Percentiles rank a stretch among this genome's conserved stretches.
Conservation (phyloP, 208 protist genomes). For the Zelonia costaricensis region DNA sequence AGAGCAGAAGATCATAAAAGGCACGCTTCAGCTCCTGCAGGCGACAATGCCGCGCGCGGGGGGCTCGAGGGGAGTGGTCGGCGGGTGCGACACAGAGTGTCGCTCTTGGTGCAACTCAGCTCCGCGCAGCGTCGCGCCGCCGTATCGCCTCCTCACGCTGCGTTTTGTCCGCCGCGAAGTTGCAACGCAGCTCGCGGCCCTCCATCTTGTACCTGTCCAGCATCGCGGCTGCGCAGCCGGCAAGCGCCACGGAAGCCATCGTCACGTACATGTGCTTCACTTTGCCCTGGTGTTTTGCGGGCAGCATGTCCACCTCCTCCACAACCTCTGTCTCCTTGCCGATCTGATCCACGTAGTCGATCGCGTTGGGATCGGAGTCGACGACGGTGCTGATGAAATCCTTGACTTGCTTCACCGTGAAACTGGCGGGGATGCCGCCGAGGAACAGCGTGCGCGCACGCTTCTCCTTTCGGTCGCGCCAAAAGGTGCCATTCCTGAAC, state of each 20-base stretch:
- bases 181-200: conserved; percentile 62
- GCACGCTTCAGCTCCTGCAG: too few species aligned
- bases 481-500: conserved; percentile 87
- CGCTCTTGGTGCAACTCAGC: too few species aligned
- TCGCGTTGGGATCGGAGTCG: conserved; percentile 32
- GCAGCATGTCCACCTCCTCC: conserved; percentile 76
- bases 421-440: conserved; percentile 70
- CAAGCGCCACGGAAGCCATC: conserved; percentile 55
- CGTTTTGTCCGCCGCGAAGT: conserved; percentile 80
- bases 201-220: conserved; percentile 64
- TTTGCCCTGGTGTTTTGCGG: conserved; percentile 48
- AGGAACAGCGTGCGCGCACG: conserved; percentile 81
- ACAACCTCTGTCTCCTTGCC: conserved; percentile 29
- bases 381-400: conserved; percentile 72
- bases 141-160: conserved; percentile 78
- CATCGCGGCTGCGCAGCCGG: conserved; percentile 40
- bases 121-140: conserved; percentile 5
- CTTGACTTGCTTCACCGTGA: conserved; percentile 48
- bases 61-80: too few species aligned
- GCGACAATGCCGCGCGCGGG: too few species aligned
- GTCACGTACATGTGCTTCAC: conserved; percentile 82
- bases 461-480: conserved; percentile 77
- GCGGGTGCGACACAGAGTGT: too few species aligned
- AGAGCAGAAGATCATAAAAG: too few species aligned
- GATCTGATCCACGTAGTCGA: conserved; percentile 33